Percentiles rank a stretch among this genome's conserved stretches.
Conservation (phyloP, 176 grass and related monocot genomes). For the Thalia dealbata region DNA sequence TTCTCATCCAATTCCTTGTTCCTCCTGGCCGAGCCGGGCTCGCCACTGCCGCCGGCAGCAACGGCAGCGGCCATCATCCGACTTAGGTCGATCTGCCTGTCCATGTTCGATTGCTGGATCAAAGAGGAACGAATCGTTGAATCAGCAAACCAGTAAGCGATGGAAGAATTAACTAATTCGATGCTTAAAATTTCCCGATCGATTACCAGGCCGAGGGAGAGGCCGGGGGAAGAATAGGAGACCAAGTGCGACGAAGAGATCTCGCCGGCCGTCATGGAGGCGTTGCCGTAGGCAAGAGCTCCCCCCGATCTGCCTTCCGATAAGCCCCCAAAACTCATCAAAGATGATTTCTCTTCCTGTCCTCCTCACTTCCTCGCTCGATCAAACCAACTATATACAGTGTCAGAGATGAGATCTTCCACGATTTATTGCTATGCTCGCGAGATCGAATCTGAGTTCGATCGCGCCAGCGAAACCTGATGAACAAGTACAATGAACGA, state of each 20-base stretch:
- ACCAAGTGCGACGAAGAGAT: slow-evolving; percentile 35
- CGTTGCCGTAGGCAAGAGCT: slow-evolving; percentile 43
- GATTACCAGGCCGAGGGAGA: slow-evolving; percentile 78
- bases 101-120: slow-evolving; percentile 49
- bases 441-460: too few relatives aligned
- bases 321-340: slow-evolving; percentile 91
- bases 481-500: too few relatives aligned
- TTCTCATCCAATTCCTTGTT: slow-evolving; percentile 66
- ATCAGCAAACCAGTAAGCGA: neutral
- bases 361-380: neutral
- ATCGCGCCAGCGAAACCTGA: too few relatives aligned
- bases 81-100: slow-evolving; percentile 36
- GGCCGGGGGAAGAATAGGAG: slow-evolving; percentile 38
- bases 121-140: neutral
- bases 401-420: too few relatives aligned
- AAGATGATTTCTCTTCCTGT: neutral
- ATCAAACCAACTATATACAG: too few relatives aligned
- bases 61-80: slow-evolving; percentile 19
- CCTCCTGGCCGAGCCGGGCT: slow-evolving; percentile 44
- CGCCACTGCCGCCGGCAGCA: slow-evolving; percentile 25
- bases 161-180: neutral
- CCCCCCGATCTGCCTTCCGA: slow-evolving; percentile 66
- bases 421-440: too few relatives aligned
- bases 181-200: too few relatives aligned
- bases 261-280: slow-evolving; percentile 19